Base-by-base conservation (phyloP, 768 basidiomycete genomes). In the Xerocomus spinulosus region DNA sequence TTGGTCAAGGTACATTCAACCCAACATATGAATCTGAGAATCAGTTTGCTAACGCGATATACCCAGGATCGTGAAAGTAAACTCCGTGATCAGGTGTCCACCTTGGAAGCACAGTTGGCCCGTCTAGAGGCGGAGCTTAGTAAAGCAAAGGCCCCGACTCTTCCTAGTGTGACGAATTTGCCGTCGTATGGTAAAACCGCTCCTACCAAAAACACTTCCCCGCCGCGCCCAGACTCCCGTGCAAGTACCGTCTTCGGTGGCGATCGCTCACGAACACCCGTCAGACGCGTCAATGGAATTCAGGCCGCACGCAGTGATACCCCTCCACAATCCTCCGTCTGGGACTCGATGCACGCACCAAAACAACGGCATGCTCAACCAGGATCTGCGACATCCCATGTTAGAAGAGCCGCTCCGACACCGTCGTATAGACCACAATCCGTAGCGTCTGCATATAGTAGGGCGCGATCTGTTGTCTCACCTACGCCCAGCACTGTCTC, bases 401-500 rank as follows among this genome's bases (percentile, higher is more conserved):
- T 36, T 17, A 52, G 43, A 53, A 52, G 50, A 37, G 54, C 51
- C 18, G 59, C 53, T 21, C 55, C 66, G 23, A 54, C 54, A 12
- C 55, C 52, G 38, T 54, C 66, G 51, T 67, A 62, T 47, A 70
- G 74, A 43, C 64, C 69, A 2, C 55, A 51, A 18, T 68, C 70
- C 33, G 61, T 69, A 13, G 73, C 82, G 9, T 92, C 89, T n/a
- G 30, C 59, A 28, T 66, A 60, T 47, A n/a, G n/a, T n/a, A 70
- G 71, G 25, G 61, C 67, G 3, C 57, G 37, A 12, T 67, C 70
- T 34, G 61, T 70, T 17, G 74, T 82, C 13, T 92, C 89, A 2
- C 90, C 90, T 8, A 82, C 89, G 23, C 82, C 81, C 21, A 92
- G 90, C 58, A 78, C 72, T 2, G 82, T 84, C n/a, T 87, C 86